Evolutionary conservation across 768 basidiomycete species (phyloP).

Genomic region (Amanita pseudoporphyria): DNA sequence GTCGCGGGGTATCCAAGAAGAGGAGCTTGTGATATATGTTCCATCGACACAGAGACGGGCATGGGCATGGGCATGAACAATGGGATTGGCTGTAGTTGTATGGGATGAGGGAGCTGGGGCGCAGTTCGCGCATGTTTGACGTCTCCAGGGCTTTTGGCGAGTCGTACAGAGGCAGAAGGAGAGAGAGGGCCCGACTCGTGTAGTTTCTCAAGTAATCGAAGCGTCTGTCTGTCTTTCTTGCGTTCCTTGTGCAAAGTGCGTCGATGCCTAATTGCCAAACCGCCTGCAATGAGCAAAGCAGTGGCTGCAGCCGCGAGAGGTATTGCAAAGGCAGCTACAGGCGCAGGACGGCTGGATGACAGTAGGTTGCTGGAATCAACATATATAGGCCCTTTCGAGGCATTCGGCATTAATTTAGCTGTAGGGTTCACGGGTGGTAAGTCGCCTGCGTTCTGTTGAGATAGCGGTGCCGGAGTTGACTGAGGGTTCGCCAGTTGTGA

Average conservation of each 20-base stretch:
- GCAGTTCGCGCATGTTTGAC: background rate
- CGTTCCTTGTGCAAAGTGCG: background rate
- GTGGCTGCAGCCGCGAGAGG: constrained; percentile 3
- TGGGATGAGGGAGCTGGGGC: background rate
- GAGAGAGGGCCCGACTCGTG: background rate
- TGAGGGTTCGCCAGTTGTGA: background rate
- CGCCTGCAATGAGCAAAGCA: constrained; percentile 3
- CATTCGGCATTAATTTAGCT: background rate
- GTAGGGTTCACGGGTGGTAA: background rate
- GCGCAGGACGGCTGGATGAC: background rate
- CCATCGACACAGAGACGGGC: background rate
- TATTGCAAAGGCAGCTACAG: constrained; percentile 5
- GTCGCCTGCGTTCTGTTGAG: background rate
- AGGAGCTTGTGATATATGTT: background rate
- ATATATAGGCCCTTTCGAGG: background rate
- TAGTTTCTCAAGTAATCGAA: background rate
- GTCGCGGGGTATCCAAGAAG: background rate
- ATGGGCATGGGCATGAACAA: constrained; percentile 3
- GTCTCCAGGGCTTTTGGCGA: background rate
- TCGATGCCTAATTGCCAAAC: constrained; percentile 2
- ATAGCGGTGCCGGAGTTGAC: background rate
- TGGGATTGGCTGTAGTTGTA: constrained; percentile 4
- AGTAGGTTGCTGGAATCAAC: constrained; percentile 3
- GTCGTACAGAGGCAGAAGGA: background rate
- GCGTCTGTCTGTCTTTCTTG: background rate